Base-by-base conservation (phyloP, 495 filamentous ascomycete species). In the Penicillium roqueforti region DNA sequence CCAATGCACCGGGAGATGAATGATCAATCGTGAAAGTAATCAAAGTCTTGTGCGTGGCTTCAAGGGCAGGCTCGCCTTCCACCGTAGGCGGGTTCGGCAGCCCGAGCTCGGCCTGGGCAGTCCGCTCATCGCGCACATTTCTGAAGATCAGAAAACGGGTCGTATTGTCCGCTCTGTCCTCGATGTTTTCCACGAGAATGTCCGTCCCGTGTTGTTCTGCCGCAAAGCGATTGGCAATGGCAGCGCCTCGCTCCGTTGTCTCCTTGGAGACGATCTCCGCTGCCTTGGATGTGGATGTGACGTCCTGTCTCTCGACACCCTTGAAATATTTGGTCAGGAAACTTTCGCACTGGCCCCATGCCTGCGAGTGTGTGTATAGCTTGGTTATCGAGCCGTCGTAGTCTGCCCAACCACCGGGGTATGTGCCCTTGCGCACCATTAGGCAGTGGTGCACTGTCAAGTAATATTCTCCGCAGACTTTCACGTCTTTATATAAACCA, bases 351-450 rank as follows among this genome's bases (percentile, higher is more conserved):
- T 98, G 93, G 4, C 91, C 92, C 76, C 91, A 93, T 28, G 89
- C 93, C 72, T 97, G 93, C 14, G 91, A 89, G 68, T 98, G 93
- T 22, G 88, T 92, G 71, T 95, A 95, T 42, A 98, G 48, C 57
- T 75, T 75, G 46, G 61, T 67, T 51, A 79, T 69, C 7, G 67
- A 67, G 32, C 62, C 55, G 20, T 67, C 64, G 55, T 70, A 70
- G 44, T 60, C 52, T 14, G 55, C 54, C 50, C 59, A 62, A n/a
- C 53, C 58, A 20, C 53, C 40, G 4, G 62, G 51, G 31, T 59
- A 69, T 65, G 58, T 74, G 48, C 63, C 62, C 23, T 71, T 64
- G 50, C 66, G 71, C 28, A 78, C 88, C 18, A 96, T 72, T 0
- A 98, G 78, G 60, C 84, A 95, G 69, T 97, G 93, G 66, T 88